Conservation (phyloP, 2,329 filamentous ascomycete genomes). For the Hysterium pulicare region DNA sequence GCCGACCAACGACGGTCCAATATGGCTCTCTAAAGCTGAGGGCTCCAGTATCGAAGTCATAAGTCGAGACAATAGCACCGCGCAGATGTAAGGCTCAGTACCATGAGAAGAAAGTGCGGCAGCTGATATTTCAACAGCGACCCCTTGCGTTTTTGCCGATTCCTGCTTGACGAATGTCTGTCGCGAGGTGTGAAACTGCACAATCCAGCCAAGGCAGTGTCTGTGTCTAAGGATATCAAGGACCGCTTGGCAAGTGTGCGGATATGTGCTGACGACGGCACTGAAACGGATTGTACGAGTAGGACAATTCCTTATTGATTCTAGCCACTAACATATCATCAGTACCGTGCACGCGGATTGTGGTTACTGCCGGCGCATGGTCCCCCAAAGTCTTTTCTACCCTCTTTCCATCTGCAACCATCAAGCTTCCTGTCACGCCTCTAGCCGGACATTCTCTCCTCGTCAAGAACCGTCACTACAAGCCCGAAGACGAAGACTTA, state of each 20-base stretch:
- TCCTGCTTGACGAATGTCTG: conserved; percentile 58
- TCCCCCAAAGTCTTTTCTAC: conserved; percentile 61
- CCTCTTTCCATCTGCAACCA: conserved; percentile 58
- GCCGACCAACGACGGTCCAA: conserved; percentile 41
- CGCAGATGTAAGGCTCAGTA: conserved; percentile 57
- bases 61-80: conserved; percentile 58
- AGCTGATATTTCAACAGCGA: conserved; percentile 48
- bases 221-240: conserved; percentile 50
- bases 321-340: conserved; percentile 11
- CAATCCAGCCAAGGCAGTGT: conserved; percentile 58
- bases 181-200: conserved; percentile 63
- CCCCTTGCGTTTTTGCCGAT: conserved; percentile 63
- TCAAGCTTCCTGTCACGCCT: conserved; percentile 56
- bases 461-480: conserved; percentile 58
- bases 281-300: conserved; percentile 42
- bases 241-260: conserved; percentile 53
- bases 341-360: conserved; percentile 62
- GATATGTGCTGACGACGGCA: conserved; percentile 46
- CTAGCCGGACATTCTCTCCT: conserved; percentile 72
- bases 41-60: conserved; percentile 61
- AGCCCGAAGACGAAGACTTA: conserved; percentile 40
- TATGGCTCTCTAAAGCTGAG: conserved; percentile 57
- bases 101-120: neutral
- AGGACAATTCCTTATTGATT: neutral
- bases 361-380: conserved; percentile 71